phyloP scores from a whole-genome alignment of 768 basidiomycete genomes.

The Peribolospora baueri region DNA sequence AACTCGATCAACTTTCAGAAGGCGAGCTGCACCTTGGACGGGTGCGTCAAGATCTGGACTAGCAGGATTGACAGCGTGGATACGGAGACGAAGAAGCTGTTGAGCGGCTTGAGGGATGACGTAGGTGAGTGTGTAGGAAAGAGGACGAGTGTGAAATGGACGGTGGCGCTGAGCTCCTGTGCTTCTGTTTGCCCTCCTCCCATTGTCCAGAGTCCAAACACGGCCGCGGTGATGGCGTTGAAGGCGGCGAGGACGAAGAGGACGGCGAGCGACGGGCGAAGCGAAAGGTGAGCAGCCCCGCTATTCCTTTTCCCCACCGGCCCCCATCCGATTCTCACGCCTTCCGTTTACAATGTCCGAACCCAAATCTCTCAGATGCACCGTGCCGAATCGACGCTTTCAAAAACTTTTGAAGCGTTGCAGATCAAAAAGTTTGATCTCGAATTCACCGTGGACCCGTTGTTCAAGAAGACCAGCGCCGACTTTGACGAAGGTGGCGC shows the following conservation, averaged over 20 bases:
- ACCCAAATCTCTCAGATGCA: constrained; percentile 21
- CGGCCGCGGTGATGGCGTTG: constrained; percentile 37
- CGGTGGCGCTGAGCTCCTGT: not conserved
- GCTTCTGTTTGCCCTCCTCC: not conserved
- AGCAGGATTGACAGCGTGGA: constrained; percentile 90
- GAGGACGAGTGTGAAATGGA: no score
- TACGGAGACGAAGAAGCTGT: constrained; percentile 81
- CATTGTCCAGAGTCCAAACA: constrained; percentile 10
- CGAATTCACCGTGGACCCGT: constrained; percentile 84
- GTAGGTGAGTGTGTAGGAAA: constrained; percentile 23
- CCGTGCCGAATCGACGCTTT: constrained; percentile 61
- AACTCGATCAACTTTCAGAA: constrained; percentile 99
- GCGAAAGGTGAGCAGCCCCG: constrained; percentile 16
- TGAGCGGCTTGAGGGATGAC: constrained; percentile 58
- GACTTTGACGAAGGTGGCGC: constrained; percentile 99
- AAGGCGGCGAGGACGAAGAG: constrained; percentile 39
- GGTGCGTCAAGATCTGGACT: constrained; percentile 99
- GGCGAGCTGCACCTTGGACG: constrained; percentile 87
- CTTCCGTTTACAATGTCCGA: not conserved
- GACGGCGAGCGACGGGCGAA: constrained; percentile 35
- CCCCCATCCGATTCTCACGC: no score
- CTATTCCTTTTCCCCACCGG: not conserved
- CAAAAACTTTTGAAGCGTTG: constrained; percentile 54
- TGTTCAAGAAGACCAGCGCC: constrained; percentile 91
- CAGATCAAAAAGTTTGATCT: constrained; percentile 81